Base-by-base conservation (phyloP, 352 stramenopile species). In the Aphanomyces invadans region DNA sequence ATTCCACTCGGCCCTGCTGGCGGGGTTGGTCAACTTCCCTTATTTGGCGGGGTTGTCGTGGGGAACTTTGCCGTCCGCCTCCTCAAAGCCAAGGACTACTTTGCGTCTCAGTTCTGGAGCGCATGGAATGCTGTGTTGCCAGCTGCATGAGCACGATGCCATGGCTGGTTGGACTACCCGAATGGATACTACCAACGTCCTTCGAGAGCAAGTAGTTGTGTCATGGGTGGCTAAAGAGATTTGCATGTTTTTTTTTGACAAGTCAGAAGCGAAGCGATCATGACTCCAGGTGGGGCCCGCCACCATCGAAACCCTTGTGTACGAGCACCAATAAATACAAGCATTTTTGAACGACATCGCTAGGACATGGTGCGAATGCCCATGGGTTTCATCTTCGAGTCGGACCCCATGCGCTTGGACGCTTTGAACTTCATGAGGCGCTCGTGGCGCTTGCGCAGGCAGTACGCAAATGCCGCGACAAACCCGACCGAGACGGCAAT, bases 301-400 rank as follows among this genome's bases (percentile, higher is more conserved):
- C n/a, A n/a, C n/a, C n/a, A n/a, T n/a, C n/a, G n/a, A n/a, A n/a
- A n/a, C n/a, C n/a, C n/a, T n/a, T n/a, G n/a, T n/a, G n/a, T n/a
- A n/a, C n/a, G n/a, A n/a, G n/a, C n/a, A n/a, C n/a, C n/a, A n/a
- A n/a, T n/a, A n/a, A n/a, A n/a, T n/a, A n/a, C n/a, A n/a, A n/a
- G n/a, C n/a, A n/a, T n/a, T n/a, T n/a, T n/a, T n/a, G n/a, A n/a
- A n/a, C n/a, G n/a, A n/a, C n/a, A n/a, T n/a, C n/a, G n/a, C 60
- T 42, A 42, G 7, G 36, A 42, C 72, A 78, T 83, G 7, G 72
- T 83, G 21, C 68, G 75, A 36, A 87, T 88, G n/a, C 75, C 76
- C 81, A 88, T 89, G 61, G 77, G 79, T 71, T 87, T 86, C 76
- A 88, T 81, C 11, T 76, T 72, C 3, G 61, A 72, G 10, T 66